Base-by-base conservation (phyloP, 2,329 filamentous ascomycete species). In the Claviceps pazoutovae region DNA sequence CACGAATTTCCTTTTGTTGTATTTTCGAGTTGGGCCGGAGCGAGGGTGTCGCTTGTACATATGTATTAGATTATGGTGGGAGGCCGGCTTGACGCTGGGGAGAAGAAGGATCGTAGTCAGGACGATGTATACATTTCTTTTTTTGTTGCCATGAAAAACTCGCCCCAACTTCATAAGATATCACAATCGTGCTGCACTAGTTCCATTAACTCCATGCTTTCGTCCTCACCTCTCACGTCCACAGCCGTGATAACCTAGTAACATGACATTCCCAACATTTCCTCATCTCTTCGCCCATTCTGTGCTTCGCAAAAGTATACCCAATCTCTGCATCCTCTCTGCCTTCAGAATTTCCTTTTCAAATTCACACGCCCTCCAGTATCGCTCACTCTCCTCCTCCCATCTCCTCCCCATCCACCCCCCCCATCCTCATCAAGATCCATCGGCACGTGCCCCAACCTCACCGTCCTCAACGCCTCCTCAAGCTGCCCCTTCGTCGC, bases 41-140 rank as follows among this genome's bases (percentile, higher is more conserved):
- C 17, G 38, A 36, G 41, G 60, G 58, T 59, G 58, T 36, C 45
- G 41, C 56, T 62, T 70, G 67, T 69, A 69, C 61, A 70, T 69
- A 19, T 19, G 19, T 19, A 68, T 68, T 68, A 57, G 60, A 66
- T 57, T 61, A 61, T 52, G 53, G 58, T 46, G 46, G 43, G 41
- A 42, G 42, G 37, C n/a, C 2, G 14, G 46, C 19, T 48, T 3
- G 17, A 26, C 26, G 16, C 11, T 34, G 41, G 37, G 14, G 14
- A 41, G 11, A 30, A 21, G 21, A n/a, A 4, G 37, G 21, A 30
- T 41, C 9, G 46, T 19, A 41, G 46, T n/a, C 16, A 44, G 46
- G 41, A 48, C 44, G 54, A 46, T 53, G 56, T 59, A 65, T 64
- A 61, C 30, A 61, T 49, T 48, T 13, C 26, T 39, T 48, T 39